A percentile compares a stretch with the other conserved stretches of the same genome.
Conservation (phyloP, 2,329 filamentous ascomycete species). For the Lasiodiplodia gonubiensis region DNA sequence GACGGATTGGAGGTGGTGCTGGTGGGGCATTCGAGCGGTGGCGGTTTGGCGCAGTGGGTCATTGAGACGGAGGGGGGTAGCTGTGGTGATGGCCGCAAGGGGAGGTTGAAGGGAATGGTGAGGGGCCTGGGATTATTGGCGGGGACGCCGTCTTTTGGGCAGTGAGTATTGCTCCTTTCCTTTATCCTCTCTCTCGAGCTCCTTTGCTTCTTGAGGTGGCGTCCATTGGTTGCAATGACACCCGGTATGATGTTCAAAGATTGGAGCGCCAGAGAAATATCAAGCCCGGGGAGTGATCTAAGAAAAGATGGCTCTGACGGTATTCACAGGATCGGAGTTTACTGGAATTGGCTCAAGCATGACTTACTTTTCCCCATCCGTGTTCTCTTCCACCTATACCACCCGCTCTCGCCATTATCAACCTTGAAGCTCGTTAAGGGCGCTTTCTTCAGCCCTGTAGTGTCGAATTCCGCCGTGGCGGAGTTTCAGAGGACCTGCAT, state of each 20-base stretch:
- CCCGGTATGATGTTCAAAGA: background rate
- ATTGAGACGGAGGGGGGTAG: conserved; percentile 44
- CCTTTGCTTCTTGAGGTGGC: background rate
- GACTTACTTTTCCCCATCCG: conserved; percentile 58
- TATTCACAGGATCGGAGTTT: conserved; percentile 44
- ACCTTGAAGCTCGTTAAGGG: conserved; percentile 56
- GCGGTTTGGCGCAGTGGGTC: conserved; percentile 57
- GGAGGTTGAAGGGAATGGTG: conserved; percentile 43
- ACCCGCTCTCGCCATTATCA: conserved; percentile 60
- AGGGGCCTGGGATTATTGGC: conserved; percentile 55
- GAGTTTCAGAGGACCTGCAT: conserved; percentile 53
- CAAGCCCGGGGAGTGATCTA: background rate
- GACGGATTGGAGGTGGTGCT: conserved; percentile 48
- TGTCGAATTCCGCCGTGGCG: conserved; percentile 48
- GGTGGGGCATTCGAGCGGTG: conserved; percentile 60
- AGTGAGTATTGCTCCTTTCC: conserved; percentile 43
- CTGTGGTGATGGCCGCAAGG: background rate
- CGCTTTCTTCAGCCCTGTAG: conserved; percentile 58
- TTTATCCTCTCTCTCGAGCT: conserved; percentile 2
- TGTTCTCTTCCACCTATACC: conserved; percentile 54
- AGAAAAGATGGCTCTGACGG: background rate
- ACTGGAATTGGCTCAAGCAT: conserved; percentile 54
- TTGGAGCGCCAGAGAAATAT: background rate
- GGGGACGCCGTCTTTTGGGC: conserved; percentile 57
- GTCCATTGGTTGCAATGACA: background rate